phyloP scores from a whole-genome alignment of 2,329 filamentous ascomycete species.

The Huntiella abstrusa region DNA sequence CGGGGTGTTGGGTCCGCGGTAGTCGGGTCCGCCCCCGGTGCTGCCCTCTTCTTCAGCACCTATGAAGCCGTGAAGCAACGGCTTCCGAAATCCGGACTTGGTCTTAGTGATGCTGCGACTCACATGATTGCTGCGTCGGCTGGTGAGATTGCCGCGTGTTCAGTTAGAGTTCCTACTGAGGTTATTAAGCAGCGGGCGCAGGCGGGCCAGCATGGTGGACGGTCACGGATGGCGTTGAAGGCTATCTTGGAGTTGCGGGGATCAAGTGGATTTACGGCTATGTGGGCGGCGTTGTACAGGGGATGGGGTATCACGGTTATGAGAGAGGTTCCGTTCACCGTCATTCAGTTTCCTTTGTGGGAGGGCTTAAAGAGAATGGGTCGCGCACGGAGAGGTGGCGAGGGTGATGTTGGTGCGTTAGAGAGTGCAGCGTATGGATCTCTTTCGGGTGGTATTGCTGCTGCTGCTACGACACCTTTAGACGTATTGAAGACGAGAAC shows the following conservation, averaged over 20 bases:
- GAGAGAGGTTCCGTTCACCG: constrained; percentile 90
- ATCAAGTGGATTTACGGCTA: constrained; percentile 29
- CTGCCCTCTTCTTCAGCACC: constrained; percentile 92
- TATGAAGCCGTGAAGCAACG: constrained; percentile 59
- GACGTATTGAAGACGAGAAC: constrained; percentile 94
- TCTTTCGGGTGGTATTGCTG: constrained; percentile 65
- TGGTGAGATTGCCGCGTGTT: constrained; percentile 83
- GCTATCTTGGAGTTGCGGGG: constrained; percentile 38
- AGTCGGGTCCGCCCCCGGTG: constrained; percentile 79
- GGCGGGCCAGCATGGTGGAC: constrained; percentile 60
- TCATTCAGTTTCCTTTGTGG: constrained; percentile 96
- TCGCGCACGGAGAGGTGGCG: constrained; percentile 21
- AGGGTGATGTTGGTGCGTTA: constrained; percentile 39
- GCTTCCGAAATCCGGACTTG: constrained; percentile 19
- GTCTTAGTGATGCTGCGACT: constrained; percentile 14
- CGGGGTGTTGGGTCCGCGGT: constrained; percentile 77
- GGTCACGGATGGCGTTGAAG: constrained; percentile 44
- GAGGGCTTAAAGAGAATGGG: constrained; percentile 71
- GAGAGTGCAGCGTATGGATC: constrained; percentile 79
- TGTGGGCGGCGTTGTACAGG: constrained; percentile 73
- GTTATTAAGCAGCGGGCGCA: constrained; percentile 95
- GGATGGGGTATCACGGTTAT: constrained; percentile 87
- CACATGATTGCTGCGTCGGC: constrained; percentile 76
- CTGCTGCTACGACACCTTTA: constrained; percentile 74
- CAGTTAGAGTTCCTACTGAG: constrained; percentile 83